Evolutionary conservation across 192 early-diverging fungal genomes (phyloP).

Genomic region (Mortierella alpina): DNA sequence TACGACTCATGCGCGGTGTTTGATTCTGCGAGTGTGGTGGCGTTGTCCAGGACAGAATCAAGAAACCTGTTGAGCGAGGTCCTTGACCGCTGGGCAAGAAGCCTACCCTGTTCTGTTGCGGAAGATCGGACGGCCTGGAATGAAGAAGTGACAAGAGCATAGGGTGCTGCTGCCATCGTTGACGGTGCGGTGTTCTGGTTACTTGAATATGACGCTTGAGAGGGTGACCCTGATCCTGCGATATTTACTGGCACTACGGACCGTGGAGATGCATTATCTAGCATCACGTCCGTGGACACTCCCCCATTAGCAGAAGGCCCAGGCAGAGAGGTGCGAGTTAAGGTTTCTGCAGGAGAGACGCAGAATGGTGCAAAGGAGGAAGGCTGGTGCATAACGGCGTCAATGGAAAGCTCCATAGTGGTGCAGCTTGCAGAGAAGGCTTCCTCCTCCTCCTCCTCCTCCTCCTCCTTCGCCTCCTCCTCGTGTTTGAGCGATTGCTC

Average conservation of each 20-base stretch:
- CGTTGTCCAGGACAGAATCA: conserved; percentile 21
- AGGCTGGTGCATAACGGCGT: no score
- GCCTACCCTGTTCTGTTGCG: conserved; percentile 9
- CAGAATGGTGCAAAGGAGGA: no score
- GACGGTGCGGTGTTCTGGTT: neutral
- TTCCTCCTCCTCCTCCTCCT: neutral
- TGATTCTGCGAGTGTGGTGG: conserved; percentile 18
- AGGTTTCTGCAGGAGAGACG: no score
- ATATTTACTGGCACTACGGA: no score
- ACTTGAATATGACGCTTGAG: neutral
- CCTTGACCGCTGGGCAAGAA: conserved; percentile 12
- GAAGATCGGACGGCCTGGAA: neutral
- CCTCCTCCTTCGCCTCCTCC: no score
- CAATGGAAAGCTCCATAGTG: no score
- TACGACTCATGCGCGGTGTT: conserved; percentile 8
- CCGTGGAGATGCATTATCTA: no score
- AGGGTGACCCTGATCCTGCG: no score
- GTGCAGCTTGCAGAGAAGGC: no score
- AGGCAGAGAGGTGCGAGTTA: no score
- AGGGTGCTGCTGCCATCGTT: neutral
- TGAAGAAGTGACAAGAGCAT: neutral
- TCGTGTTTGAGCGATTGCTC: conserved; percentile 7
- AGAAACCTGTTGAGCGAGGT: conserved; percentile 9
- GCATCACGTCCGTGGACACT: no score
- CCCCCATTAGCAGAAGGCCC: no score